A percentile compares a stretch with the other conserved stretches of the same genome.
Conservation (phyloP, 106 monocot species). For the Chionographis japonica region DNA sequence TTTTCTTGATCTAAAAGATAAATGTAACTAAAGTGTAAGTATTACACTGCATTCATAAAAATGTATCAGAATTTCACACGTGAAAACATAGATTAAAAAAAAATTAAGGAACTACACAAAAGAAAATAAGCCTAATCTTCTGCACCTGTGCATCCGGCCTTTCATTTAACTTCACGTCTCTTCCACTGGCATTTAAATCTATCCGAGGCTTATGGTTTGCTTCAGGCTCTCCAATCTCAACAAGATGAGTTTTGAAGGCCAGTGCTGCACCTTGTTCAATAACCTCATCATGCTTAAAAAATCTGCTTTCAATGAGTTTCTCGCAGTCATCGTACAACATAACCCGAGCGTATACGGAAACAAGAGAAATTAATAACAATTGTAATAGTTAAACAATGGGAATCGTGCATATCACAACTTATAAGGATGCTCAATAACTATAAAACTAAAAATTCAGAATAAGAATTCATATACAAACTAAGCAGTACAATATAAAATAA, state of each 20-base stretch:
- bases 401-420: too few relatives aligned
- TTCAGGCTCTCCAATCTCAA: constrained; percentile 55
- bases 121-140: constrained; percentile 10
- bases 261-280: constrained; percentile 51
- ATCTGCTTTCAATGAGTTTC: constrained; percentile 59
- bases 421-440: too few relatives aligned
- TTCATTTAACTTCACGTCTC: constrained; percentile 13
- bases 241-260: constrained; percentile 64
- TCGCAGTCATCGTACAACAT: constrained; percentile 60
- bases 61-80: neutral
- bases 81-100: neutral
- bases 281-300: constrained; percentile 55
- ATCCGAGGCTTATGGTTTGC: constrained; percentile 5
- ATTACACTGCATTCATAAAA: too few relatives aligned
- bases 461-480: too few relatives aligned
- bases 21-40: neutral
- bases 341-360: constrained; percentile 21
- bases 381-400: too few relatives aligned
- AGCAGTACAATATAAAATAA: too few relatives aligned
- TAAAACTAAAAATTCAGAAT: too few relatives aligned
- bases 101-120: neutral
- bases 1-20: constrained; percentile 10
- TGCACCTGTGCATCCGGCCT: neutral
- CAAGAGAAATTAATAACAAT: neutral
- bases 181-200: constrained; percentile 6